Conservation (phyloP, 345 rosid genomes). For the Erodium maritimum region DNA sequence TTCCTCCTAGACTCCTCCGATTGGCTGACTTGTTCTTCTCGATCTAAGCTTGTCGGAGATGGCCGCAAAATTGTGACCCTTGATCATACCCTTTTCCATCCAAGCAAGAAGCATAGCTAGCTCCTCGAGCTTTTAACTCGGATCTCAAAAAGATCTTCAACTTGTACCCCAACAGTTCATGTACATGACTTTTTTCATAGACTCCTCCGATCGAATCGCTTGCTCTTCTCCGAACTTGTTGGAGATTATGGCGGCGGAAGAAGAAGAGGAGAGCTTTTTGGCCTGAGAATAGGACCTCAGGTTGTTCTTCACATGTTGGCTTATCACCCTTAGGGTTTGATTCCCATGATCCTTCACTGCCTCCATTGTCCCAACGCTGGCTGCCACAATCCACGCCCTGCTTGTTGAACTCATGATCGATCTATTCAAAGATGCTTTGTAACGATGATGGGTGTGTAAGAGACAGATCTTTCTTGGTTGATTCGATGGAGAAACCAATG, state of each 20-base stretch:
- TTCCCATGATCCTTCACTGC: slow-evolving; percentile 50
- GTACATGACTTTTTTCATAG: slow-evolving; percentile 23
- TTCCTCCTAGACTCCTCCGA: slow-evolving; percentile 16
- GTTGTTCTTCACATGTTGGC: slow-evolving; percentile 23
- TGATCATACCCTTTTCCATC: no score
- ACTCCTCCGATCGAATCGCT: slow-evolving; percentile 15
- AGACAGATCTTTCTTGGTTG: no score
- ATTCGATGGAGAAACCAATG: no score
- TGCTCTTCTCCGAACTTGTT: slow-evolving; percentile 10
- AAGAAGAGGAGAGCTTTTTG: slow-evolving; percentile 11
- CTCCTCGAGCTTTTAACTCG: no score
- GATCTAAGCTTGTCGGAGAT: not conserved
- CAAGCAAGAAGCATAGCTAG: no score
- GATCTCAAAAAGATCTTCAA: no score
- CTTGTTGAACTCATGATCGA: slow-evolving; percentile 10
- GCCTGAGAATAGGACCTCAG: slow-evolving; percentile 22
- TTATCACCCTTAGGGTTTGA: slow-evolving; percentile 20
- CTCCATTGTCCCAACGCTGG: slow-evolving; percentile 38
- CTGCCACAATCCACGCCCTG: slow-evolving; percentile 41
- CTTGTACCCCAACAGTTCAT: slow-evolving; percentile 41
- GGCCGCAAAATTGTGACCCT: no score
- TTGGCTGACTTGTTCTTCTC: slow-evolving; percentile 11
- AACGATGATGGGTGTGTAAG: no score
- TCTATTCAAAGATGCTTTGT: no score
- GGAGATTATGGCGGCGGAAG: slow-evolving; percentile 5